Base-by-base conservation (phyloP, 805 yeast species). In the Kodamaea laetipori region DNA sequence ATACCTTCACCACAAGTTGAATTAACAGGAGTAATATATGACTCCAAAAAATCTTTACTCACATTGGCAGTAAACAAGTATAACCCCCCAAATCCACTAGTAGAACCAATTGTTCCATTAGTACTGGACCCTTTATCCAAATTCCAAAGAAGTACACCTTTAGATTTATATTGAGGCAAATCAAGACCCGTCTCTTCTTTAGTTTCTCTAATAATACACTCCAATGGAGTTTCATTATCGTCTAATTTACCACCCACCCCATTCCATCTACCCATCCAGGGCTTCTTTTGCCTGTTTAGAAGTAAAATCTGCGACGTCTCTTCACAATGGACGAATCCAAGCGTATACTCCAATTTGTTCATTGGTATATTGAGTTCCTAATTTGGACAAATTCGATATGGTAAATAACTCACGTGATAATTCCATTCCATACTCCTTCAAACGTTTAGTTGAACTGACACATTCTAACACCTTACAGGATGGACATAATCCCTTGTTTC, bases 191-290 rank as follows among this genome's bases (percentile, higher is more conserved):
- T 69, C 50, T 71, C 76, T 52, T 71, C 76, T 16, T 47, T 21
- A 0, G 75, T 63, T 47, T 71, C 76, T 37, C 76, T 46, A 4
- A 65, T 59, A 13, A 71, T 71, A 43, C 76, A 69, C n/a, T 63
- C 63, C 27, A 57, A 45, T 1, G 74, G 68, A 1, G 64, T 48
- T 48, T 71, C 76, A 12, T 44, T 51, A 0, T 49, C 42, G 25
- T 68, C 69, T 12, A 71, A 47, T 45, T 71, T 71, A 4, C 76
- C 76, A 6, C 76, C 76, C 9, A 71, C 74, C 9, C 76, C 76
- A 50, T 71, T 71, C 76, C 76, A 71, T 38, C 67, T 54, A 11
- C 76, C 76, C 75, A 71, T 71, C 72, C 74, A 69, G 1, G 76
- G 76, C 8, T 62, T 54, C 44, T 71, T 71, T 44, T 67, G 63